Conservation (phyloP, 352 stramenopile species). For the Globisporangium ultimum region DNA sequence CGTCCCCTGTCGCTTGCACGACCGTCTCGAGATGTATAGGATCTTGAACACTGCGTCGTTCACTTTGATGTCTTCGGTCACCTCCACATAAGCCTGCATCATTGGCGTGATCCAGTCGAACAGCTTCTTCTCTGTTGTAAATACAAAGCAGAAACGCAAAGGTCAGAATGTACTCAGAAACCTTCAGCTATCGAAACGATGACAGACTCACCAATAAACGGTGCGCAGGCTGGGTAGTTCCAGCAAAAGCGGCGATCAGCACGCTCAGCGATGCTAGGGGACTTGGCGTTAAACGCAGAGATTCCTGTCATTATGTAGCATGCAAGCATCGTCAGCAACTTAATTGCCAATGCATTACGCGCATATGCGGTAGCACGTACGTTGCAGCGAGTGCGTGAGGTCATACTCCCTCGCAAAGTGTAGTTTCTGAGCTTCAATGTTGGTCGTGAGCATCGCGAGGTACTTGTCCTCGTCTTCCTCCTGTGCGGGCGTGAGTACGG, state of each 20-base stretch:
- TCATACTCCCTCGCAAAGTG: constrained; percentile 79
- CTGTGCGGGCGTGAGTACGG: constrained; percentile 40
- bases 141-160: background rate
- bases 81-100: constrained; percentile 63
- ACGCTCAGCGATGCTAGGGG: constrained; percentile 54
- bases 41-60: constrained; percentile 58
- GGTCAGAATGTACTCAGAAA: no score
- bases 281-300: constrained; percentile 43
- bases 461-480: constrained; percentile 60
- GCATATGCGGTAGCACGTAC: constrained; percentile 27
- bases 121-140: constrained; percentile 57
- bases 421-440: constrained; percentile 57
- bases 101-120: constrained; percentile 80
- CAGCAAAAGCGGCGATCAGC: constrained; percentile 92
- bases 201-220: constrained; percentile 43
- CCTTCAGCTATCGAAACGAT: background rate
- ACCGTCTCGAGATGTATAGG: constrained; percentile 71
- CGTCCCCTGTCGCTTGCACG: constrained; percentile 80
- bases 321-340: background rate
- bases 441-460: constrained; percentile 52
- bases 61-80: constrained; percentile 42
- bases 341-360: background rate
- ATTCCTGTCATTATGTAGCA: constrained; percentile 33
- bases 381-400: constrained; percentile 75
- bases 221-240: constrained; percentile 79